Evolutionary conservation across 345 rosid species (phyloP), one percentile per base, ranked within the genome.

Genomic region (Garcia nutans): DNA sequence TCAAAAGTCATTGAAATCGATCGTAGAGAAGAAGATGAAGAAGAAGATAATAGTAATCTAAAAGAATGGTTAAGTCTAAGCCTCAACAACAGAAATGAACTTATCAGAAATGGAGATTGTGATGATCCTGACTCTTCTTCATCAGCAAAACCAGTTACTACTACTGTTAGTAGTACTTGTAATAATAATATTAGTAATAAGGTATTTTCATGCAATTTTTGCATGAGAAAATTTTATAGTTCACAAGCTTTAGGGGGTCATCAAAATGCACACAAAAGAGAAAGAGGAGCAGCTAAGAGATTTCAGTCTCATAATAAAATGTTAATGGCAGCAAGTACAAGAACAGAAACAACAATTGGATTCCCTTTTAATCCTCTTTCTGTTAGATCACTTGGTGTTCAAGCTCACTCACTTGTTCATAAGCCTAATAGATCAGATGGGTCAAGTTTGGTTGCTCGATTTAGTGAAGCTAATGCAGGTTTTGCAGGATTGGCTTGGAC

Each of bases 211-310:
- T 87, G 89, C 78, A 87, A 87, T 57, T 87, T 84, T 45, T 87
- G 89, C 74, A 66, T 63, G 85, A 83, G 88, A 41, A 84, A 81
- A 70, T 84, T 87, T 47, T 84, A 84, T 26, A 87, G 86, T 69
- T 87, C 89, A 19, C 89, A 87, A 37, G 89, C 89, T 3, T 71
- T 85, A 28, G 89, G 89, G 6, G 89, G 88, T 11, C 89, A 87
- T 45, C 89, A 84, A 52, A 87, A 87, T 47, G 88, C 89, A 28
- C 89, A 87, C 77, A 83, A 84, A 64, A 70, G 86, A 47, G 89
- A 87, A 62, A 77, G 88, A 65, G 85, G 81, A 52, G 85, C 79
- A 17, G 86, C 84, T 3, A 87, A 77, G 63, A 82, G 84, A 68
- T 81, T 67, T 59, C 78, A 83, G 7, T 73, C 82, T 67, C 76